Evolutionary conservation across 1,284 basidiomycete species (phyloP), one percentile per base, ranked within the genome.

Genomic region (Cronartium ribicola): DNA sequence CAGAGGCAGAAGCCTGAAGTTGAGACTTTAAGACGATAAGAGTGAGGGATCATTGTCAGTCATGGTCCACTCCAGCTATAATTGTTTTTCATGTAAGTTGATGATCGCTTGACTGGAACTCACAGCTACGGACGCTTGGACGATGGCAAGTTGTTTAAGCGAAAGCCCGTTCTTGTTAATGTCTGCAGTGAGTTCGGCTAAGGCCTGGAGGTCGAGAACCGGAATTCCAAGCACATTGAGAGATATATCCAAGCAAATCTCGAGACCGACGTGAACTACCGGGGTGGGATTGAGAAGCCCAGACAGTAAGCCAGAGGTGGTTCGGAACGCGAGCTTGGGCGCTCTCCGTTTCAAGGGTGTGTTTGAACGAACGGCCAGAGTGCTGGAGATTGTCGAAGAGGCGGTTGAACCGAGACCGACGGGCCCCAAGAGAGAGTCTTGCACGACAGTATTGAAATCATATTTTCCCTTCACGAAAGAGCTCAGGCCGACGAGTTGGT

Each of bases 161-260:
- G 61, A 65, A 55, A 72, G 64, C 29, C 69, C 69, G 36, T 40
- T 36, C 5, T 36, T 44, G 10, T 37, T 39, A 63, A 72, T 72
- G 10, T n/a, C 59, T 14, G 62, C 44, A 20, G 44, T 40, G n/a
- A 72, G 63, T 46, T 37, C 41, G 20, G 69, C 62, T 7, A 63
- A 51, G 14, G 69, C 61, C 41, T 55, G 39, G 3, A 65, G 6
- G 41, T 72, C 57, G 13, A 72, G 22, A 20, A 29, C 44, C 4
- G 14, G 39, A n/a, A 65, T 72, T n/a, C 69, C 69, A 29, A 72
- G 62, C 20, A 72, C 39, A 29, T 40, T 72, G 51, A 72, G 41
- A 29, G 69, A 72, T 11, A 72, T 39, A 65, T 72, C 69, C n/a
- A 72, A n/a, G 44, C 69, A 64, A 51, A 72, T 65, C 29, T 72